Conservation (phyloP, 352 stramenopile genomes). For the Phytopythium aichiense region DNA sequence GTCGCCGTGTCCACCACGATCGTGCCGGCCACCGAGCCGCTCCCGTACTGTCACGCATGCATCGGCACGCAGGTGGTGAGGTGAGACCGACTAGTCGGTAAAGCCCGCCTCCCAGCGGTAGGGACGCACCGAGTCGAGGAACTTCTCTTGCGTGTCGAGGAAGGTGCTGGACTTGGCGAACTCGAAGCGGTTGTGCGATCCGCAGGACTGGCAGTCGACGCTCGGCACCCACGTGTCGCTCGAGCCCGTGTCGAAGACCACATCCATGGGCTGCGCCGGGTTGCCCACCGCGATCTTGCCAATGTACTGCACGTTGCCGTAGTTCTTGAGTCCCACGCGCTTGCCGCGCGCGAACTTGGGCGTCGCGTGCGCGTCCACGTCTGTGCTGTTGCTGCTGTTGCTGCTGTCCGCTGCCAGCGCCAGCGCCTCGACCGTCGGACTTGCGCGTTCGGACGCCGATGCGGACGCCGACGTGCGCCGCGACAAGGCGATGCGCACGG, state of each 20-base stretch:
- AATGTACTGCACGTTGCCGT: constrained; percentile 84
- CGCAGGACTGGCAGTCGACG: constrained; percentile 40
- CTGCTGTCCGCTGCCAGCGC: not conserved
- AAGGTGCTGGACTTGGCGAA: constrained; percentile 55
- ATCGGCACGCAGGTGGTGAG: not conserved
- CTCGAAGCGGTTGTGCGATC: constrained; percentile 56
- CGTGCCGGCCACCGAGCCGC: constrained; percentile 71
- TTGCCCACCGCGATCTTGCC: constrained; percentile 69
- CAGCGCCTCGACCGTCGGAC: not conserved
- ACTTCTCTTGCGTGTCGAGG: constrained; percentile 67
- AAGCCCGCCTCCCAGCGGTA: too few relatives aligned
- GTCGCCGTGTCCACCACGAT: constrained; percentile 72
- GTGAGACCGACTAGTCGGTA: too few relatives aligned
- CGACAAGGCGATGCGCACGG: constrained; percentile 31
- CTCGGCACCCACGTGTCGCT: constrained; percentile 81
- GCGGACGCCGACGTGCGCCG: not conserved
- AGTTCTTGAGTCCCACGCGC: constrained; percentile 66
- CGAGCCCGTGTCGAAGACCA: constrained; percentile 81
- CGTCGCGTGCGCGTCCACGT: constrained; percentile 10
- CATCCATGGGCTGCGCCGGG: constrained; percentile 52
- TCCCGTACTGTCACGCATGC: constrained; percentile 49
- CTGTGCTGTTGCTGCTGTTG: not conserved
- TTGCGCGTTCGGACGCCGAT: not conserved
- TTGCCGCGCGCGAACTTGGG: constrained; percentile 28
- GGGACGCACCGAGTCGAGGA: constrained; percentile 71